Percentiles rank a stretch among this genome's conserved stretches.
These are phyloP conservation scores for Pythium vanterpoolii DNA, from an alignment of 352 stramenopile species.

Conservation along the genomic window DNA sequence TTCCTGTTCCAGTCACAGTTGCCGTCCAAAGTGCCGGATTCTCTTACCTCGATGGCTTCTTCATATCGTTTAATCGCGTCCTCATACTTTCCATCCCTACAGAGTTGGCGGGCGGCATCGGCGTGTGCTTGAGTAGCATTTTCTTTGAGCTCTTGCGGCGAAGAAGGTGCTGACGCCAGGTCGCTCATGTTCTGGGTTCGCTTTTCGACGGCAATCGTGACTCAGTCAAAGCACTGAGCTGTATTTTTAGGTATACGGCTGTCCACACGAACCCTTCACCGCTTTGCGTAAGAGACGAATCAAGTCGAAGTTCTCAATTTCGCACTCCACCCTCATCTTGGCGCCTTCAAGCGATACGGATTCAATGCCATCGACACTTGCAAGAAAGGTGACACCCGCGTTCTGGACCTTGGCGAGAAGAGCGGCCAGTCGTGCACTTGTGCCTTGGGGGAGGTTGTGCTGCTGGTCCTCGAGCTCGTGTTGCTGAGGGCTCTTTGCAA, in stretches of 20 bases:
- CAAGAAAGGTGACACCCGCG: slow-evolving; percentile 23
- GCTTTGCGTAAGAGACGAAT: not conserved
- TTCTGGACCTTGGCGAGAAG: slow-evolving; percentile 25
- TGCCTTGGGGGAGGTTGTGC: slow-evolving; percentile 34
- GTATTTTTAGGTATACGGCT: slow-evolving; percentile 16
- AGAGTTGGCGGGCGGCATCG: slow-evolving; percentile 31
- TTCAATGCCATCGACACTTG: slow-evolving; percentile 37
- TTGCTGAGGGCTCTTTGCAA: slow-evolving; percentile 48
- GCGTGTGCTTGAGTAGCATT: slow-evolving; percentile 28
- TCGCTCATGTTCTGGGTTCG: not conserved
- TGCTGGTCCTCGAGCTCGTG: slow-evolving; percentile 57
- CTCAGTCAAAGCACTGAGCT: not conserved
- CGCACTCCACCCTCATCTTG: slow-evolving; percentile 33
- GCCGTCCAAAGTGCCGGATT: not conserved
- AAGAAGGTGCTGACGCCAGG: not conserved
- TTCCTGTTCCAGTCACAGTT: not conserved
- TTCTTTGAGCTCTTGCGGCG: slow-evolving; percentile 15
- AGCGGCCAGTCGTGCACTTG: slow-evolving; percentile 26
- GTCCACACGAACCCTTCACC: not conserved
- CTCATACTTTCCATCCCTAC: slow-evolving; percentile 36
- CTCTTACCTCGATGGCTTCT: slow-evolving; percentile 39
- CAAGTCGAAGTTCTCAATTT: slow-evolving; percentile 51
- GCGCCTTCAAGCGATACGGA: slow-evolving; percentile 38
- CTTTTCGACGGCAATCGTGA: not conserved
- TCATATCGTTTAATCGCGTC: slow-evolving; percentile 39